phyloP scores from a whole-genome alignment of 1,139 yeast genomes.

The Pneumocystis oryctolagi region DNA sequence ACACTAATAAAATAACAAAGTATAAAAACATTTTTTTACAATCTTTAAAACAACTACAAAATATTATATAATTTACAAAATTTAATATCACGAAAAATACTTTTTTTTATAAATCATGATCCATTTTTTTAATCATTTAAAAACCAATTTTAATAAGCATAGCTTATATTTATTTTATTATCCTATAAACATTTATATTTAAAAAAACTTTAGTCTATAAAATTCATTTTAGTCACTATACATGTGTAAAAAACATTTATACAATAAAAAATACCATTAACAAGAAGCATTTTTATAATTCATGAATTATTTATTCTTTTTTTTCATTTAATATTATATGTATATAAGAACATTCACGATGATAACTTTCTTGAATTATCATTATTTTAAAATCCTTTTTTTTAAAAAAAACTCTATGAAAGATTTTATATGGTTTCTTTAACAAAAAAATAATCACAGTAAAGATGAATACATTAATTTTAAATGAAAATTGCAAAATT shows the following conservation, averaged over 20 bases:
- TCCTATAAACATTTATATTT: not conserved
- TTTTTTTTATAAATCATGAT: not conserved
- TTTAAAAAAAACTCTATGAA: not conserved
- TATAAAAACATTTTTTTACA: not conserved
- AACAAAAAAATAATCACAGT: not conserved
- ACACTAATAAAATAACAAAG: not conserved
- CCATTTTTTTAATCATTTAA: not conserved
- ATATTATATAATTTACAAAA: not conserved
- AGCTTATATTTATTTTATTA: not conserved
- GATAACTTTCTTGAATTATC: no score
- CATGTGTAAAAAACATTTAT: no score
- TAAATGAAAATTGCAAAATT: not conserved
- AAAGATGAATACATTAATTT: not conserved
- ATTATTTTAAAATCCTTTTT: not conserved
- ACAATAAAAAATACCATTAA: not conserved
- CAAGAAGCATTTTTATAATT: no score
- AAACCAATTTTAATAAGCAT: not conserved
- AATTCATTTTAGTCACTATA: not conserved
- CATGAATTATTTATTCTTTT: not conserved
- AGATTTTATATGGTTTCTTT: not conserved
- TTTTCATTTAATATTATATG: no score
- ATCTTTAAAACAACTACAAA: not conserved
- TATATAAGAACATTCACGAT: not conserved
- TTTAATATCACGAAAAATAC: not conserved
- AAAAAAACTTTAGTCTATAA: not conserved